Conservation (phyloP, 2,329 filamentous ascomycete genomes). For the Talaromyces sp. region DNA sequence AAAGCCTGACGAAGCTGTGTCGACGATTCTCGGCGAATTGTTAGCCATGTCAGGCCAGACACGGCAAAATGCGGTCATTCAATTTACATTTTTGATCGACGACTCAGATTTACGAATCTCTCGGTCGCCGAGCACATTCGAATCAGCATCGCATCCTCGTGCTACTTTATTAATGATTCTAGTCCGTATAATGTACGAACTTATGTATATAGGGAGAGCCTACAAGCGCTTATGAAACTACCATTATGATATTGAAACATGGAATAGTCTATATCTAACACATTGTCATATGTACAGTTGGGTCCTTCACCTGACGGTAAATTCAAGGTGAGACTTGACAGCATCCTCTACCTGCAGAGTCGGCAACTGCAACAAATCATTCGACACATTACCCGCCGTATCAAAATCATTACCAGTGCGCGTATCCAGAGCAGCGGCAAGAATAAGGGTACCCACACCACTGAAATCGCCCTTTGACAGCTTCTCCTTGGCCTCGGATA, state of each 20-base stretch:
- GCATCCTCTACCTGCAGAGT: neutral
- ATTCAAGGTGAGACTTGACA: neutral
- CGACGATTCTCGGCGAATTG: neutral
- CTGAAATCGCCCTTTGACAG: slow-evolving; percentile 15
- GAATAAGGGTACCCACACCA: slow-evolving; percentile 12
- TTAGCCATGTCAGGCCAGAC: neutral
- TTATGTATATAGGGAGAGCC: neutral
- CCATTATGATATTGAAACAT: neutral
- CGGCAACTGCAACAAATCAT: slow-evolving; percentile 14
- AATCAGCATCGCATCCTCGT: neutral
- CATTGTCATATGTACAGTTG: too few species aligned
- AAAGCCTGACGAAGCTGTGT: neutral
- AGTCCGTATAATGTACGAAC: neutral
- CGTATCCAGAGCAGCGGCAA: slow-evolving; percentile 8
- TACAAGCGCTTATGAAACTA: neutral
- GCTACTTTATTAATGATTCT: neutral
- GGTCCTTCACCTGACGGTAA: neutral
- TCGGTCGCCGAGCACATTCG: neutral
- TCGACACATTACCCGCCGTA: slow-evolving; percentile 12
- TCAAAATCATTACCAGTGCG: slow-evolving; percentile 16
- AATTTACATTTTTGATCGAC: neutral
- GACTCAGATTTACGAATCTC: too few species aligned
- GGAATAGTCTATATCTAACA: too few species aligned
- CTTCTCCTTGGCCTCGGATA: slow-evolving; percentile 11
- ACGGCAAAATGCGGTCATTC: neutral